A percentile compares a stretch with the other conserved stretches of the same genome.
These are phyloP conservation scores for Tremella yokohamensis DNA, from an alignment of 768 basidiomycete genomes.

Conservation along the genomic window DNA sequence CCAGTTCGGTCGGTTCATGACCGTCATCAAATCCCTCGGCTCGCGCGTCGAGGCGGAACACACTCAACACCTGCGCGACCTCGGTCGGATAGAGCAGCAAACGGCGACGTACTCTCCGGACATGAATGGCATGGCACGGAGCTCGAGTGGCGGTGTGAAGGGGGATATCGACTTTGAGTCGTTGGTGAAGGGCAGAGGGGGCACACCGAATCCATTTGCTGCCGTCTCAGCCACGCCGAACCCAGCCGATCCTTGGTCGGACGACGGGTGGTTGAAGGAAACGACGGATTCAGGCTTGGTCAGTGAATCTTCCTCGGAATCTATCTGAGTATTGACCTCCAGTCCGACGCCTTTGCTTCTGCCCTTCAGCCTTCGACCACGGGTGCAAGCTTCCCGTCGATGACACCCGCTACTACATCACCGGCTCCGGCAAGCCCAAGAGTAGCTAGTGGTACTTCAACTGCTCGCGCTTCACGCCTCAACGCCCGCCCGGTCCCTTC, in stretches of 20 bases:
- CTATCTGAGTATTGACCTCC: neutral
- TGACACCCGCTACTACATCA: conserved; percentile 10
- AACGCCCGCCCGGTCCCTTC: conserved; percentile 45
- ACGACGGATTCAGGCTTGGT: conserved; percentile 23
- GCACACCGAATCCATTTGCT: neutral
- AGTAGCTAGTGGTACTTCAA: neutral
- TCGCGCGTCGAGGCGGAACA: conserved; percentile 92
- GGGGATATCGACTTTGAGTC: conserved; percentile 70
- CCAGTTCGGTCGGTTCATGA: conserved; percentile 93
- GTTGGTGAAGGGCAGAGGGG: conserved; percentile 37
- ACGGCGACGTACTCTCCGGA: conserved; percentile 39
- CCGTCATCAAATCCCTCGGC: conserved; percentile 55
- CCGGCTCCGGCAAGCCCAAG: conserved; percentile 11
- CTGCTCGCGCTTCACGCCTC: conserved; percentile 19
- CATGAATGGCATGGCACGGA: conserved; percentile 22
- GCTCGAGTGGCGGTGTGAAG: conserved; percentile 53
- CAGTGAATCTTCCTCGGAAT: conserved; percentile 3
- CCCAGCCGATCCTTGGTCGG: conserved; percentile 36
- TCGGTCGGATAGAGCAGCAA: conserved; percentile 79
- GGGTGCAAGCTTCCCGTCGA: conserved; percentile 19
- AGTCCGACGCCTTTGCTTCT: conserved; percentile 18
- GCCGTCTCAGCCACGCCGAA: conserved; percentile 4
- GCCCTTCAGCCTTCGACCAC: conserved; percentile 6
- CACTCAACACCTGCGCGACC: conserved; percentile 83
- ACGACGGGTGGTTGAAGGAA: conserved; percentile 35